Conservation (phyloP, 345 rosid species). For the Citrus sinensis region DNA sequence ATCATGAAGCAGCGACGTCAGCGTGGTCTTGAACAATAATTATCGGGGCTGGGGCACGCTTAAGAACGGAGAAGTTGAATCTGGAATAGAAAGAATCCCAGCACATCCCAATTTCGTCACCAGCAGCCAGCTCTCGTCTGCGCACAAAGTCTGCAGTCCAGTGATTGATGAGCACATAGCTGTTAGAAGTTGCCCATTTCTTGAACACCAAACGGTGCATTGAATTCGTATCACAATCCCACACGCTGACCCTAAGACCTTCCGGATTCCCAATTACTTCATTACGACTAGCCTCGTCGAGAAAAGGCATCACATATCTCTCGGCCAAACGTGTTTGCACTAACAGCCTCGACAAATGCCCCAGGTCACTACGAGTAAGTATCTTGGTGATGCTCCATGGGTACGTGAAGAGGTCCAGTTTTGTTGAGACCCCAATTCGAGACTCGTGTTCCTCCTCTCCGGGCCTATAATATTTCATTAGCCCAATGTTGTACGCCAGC, state of each 20-base stretch:
- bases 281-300: not conserved
- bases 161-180: not conserved
- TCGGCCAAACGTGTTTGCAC: not conserved
- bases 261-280: not conserved
- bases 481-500: not conserved
- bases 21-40: no score
- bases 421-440: not conserved
- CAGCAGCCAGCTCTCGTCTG: not conserved
- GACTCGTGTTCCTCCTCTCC: not conserved
- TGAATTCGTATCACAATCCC: slow-evolving; percentile 5
- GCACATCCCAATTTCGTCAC: slow-evolving; percentile 8
- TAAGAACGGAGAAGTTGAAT: not conserved
- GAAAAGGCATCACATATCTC: not conserved
- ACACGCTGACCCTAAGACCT: not conserved
- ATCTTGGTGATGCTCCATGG: not conserved
- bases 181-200: not conserved
- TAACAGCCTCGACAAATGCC: not conserved
- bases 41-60: no score
- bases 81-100: not conserved
- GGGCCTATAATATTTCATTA: not conserved
- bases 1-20: no score
- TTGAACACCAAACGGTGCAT: slow-evolving; percentile 7
- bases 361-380: not conserved
- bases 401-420: not conserved
- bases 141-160: slow-evolving; percentile 9